Evolutionary conservation across 2,329 filamentous ascomycete genomes (phyloP).

Genomic region (Aspergillus sp.): DNA sequence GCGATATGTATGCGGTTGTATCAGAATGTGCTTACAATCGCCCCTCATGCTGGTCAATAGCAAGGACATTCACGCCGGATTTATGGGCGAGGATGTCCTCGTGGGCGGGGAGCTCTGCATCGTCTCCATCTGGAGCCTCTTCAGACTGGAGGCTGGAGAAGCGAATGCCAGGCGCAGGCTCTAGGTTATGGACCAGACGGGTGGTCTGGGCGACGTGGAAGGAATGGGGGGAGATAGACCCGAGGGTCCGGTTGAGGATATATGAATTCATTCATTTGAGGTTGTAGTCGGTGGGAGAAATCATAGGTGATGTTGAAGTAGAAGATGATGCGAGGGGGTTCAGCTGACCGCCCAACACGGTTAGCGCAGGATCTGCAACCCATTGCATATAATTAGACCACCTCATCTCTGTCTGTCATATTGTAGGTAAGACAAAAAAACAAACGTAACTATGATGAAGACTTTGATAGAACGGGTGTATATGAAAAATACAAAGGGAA

Average conservation of each 20-base stretch:
- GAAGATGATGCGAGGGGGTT: no score
- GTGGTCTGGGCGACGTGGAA: constrained; percentile 66
- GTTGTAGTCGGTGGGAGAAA: neutral
- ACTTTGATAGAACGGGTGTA: neutral
- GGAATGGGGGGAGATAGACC: constrained; percentile 60
- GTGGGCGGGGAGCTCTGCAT: neutral
- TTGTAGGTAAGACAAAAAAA: no score
- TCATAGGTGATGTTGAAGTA: no score
- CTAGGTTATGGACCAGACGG: constrained; percentile 66
- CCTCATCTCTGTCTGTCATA: no score
- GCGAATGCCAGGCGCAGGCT: constrained; percentile 62
- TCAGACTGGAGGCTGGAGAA: constrained; percentile 58
- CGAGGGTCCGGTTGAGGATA: constrained; percentile 72
- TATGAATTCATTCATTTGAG: constrained; percentile 69
- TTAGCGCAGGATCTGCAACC: no score
- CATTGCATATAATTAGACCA: no score
- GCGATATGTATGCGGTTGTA: neutral
- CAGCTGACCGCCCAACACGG: no score
- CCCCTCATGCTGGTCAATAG: constrained; percentile 79
- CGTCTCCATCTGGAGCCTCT: constrained; percentile 6
- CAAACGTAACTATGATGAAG: no score
- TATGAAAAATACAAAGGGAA: neutral
- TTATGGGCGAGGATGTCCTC: constrained; percentile 59
- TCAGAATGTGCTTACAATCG: constrained; percentile 53
- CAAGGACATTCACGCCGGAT: constrained; percentile 74